These are phyloP conservation scores for Phytopythium cucurbitacearum DNA, from an alignment of 352 stramenopile genomes.

Conservation along the genomic window DNA sequence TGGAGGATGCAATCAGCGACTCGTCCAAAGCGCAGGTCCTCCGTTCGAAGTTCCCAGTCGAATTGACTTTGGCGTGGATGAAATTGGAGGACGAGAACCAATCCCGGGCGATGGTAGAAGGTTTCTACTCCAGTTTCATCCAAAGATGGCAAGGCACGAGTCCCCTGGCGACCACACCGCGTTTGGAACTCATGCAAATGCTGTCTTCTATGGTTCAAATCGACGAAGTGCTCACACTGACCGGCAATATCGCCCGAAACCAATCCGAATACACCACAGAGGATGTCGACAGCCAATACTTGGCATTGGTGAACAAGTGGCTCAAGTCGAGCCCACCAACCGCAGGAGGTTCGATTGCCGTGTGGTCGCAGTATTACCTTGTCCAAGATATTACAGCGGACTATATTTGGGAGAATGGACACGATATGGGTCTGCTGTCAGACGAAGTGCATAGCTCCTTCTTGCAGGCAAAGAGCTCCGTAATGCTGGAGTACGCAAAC, in stretches of 20 bases:
- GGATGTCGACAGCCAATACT: slow-evolving; percentile 8
- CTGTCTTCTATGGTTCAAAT: slow-evolving; percentile 62
- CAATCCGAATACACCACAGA: slow-evolving; percentile 3
- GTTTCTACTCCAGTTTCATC: slow-evolving; percentile 48
- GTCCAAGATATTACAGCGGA: slow-evolving; percentile 36
- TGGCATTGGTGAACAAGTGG: slow-evolving; percentile 37
- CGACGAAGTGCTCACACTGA: slow-evolving; percentile 36
- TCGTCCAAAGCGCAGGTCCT: slow-evolving; percentile 30
- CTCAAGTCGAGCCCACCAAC: slow-evolving; percentile 26
- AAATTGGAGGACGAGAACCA: slow-evolving; percentile 36
- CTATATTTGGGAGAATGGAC: slow-evolving; percentile 26
- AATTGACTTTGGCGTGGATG: slow-evolving; percentile 43
- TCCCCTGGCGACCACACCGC: slow-evolving; percentile 30
- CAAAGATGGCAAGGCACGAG: slow-evolving; percentile 59
- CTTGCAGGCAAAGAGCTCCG: slow-evolving; percentile 22
- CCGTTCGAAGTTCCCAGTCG: slow-evolving; percentile 41
- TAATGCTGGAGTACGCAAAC: slow-evolving; percentile 69
- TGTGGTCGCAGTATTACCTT: slow-evolving; percentile 65
- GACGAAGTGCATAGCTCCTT: slow-evolving; percentile 22
- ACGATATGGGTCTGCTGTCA: slow-evolving; percentile 26
- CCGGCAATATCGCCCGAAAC: slow-evolving; percentile 7
- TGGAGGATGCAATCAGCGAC: slow-evolving; percentile 22
- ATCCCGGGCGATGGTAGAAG: slow-evolving; percentile 51
- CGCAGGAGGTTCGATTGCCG: slow-evolving; percentile 42
- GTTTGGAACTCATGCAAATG: slow-evolving; percentile 57